phyloP scores from a whole-genome alignment of 2,329 filamentous ascomycete genomes.

The Camillea tinctor region DNA sequence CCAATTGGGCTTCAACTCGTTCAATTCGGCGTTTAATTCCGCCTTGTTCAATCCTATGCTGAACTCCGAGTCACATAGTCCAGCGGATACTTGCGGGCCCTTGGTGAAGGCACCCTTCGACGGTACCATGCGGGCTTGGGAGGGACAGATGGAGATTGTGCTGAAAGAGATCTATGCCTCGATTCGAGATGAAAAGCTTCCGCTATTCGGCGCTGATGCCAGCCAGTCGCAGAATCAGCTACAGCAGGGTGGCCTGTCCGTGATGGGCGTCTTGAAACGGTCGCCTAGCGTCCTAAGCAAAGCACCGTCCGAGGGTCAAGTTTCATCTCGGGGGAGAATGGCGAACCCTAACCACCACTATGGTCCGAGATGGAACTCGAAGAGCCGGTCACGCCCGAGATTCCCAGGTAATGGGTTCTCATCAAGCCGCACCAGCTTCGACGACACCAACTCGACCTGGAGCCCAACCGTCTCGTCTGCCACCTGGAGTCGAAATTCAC shows the following conservation, averaged over 20 bases:
- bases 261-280: conserved; percentile 75
- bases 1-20: conserved; percentile 32
- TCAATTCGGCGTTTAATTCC: too few relatives aligned
- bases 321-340: conserved; percentile 68
- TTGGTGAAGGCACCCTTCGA: conserved; percentile 76
- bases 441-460: conserved; percentile 87
- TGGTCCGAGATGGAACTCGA: conserved; percentile 76
- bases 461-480: conserved; percentile 83
- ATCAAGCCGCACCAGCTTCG: conserved; percentile 90
- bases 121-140: conserved; percentile 78
- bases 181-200: conserved; percentile 83
- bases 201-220: conserved; percentile 71
- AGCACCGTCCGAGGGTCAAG: conserved; percentile 77
- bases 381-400: conserved; percentile 78
- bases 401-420: conserved; percentile 79
- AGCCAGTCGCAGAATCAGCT: conserved; percentile 39
- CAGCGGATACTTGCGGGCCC: conserved; percentile 63
- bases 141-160: conserved; percentile 83
- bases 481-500: conserved; percentile 91
- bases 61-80: conserved; percentile 32
- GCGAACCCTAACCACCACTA: conserved; percentile 53
- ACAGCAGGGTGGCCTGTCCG: conserved; percentile 66
- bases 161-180: conserved; percentile 89
- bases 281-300: conserved; percentile 92
- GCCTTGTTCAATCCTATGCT: neutral